Evolutionary conservation across 306 rosid species (phyloP), one percentile per base, ranked within the genome.

Genomic region (Quercus dentata): DNA sequence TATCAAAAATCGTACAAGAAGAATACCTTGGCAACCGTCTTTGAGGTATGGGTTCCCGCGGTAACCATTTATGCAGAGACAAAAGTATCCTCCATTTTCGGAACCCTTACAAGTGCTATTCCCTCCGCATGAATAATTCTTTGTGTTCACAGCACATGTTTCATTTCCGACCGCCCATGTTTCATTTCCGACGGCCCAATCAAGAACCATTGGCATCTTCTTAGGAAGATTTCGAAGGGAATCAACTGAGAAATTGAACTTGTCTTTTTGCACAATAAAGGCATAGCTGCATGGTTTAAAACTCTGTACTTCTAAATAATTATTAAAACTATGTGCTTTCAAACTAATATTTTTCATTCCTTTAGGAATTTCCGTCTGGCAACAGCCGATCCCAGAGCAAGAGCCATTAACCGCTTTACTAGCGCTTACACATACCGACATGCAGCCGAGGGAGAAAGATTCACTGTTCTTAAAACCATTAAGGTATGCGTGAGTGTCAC

Each of bases 341-440:
- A 76, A 7, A 1, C 12, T 44, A 14, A 3, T 3, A 6, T 46
- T 27, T 6, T 11, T 76, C 18, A 76, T 28, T 1, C 33, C 73
- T 0, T 49, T n/a, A 1, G 73, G 79, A 30, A 76, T 46, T 9
- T 64, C 23, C 2, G 38, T n/a, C 49, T 76, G 20, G 28, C 79
- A 76, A 11, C 79, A 76, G 13, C 79, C 79, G 28, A 64, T 56
- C 8, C 79, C 79, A 1, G 78, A 33, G 69, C 81, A 78, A 11
- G 57, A 31, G 0, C 13, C 25, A 5, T 3, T 1, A 0, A 14
- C 10, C 38, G 28, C 9, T 5, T 2, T 46, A 17, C 5, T 17
- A 7, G 1, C 11, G 25, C 30, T 1, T 28, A 5, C 15, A 18
- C 79, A 63, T 4, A 46, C n/a, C 8, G 79, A 76, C 63, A 25